phyloP scores from a whole-genome alignment of 441 rosid species.

The California macrophylla region DNA sequence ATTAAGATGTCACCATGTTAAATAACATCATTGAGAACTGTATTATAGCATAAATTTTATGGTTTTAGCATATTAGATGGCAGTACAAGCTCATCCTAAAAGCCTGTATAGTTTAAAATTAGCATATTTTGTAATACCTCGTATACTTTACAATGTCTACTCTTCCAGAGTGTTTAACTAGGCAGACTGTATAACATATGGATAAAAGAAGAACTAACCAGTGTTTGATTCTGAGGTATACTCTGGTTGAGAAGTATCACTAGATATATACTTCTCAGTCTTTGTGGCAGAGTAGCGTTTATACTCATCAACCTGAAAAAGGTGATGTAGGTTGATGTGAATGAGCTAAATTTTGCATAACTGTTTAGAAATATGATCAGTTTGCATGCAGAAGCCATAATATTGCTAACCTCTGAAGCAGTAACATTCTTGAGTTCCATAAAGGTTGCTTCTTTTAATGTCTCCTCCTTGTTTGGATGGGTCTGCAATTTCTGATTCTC shows the following conservation, averaged over 20 bases:
- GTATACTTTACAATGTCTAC: not conserved
- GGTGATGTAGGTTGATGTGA: slow-evolving; percentile 7
- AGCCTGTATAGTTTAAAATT: not conserved
- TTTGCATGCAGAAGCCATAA: slow-evolving; percentile 4
- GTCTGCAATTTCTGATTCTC: slow-evolving; percentile 23
- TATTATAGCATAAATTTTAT: not conserved
- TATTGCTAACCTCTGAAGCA: not conserved
- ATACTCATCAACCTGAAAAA: slow-evolving; percentile 27
- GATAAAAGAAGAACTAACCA: slow-evolving; percentile 29
- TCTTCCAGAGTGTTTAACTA: not conserved
- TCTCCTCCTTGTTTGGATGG: slow-evolving; percentile 19
- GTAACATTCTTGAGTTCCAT: slow-evolving; percentile 15
- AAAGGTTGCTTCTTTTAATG: not conserved
- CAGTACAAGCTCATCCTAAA: not conserved
- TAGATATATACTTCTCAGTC: slow-evolving; percentile 14
- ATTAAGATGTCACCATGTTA: not conserved
- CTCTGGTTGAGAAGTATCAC: slow-evolving; percentile 21
- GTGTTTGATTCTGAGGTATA: slow-evolving; percentile 24
- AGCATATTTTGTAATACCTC: not conserved
- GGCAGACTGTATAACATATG: not conserved
- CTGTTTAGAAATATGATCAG: not conserved
- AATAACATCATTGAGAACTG: not conserved
- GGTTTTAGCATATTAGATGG: not conserved
- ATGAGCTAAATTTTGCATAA: not conserved
- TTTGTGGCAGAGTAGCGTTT: slow-evolving; percentile 19